Evolutionary conservation across 305 asterid genomes (phyloP).

Genomic region (Fraxinus sp.): DNA sequence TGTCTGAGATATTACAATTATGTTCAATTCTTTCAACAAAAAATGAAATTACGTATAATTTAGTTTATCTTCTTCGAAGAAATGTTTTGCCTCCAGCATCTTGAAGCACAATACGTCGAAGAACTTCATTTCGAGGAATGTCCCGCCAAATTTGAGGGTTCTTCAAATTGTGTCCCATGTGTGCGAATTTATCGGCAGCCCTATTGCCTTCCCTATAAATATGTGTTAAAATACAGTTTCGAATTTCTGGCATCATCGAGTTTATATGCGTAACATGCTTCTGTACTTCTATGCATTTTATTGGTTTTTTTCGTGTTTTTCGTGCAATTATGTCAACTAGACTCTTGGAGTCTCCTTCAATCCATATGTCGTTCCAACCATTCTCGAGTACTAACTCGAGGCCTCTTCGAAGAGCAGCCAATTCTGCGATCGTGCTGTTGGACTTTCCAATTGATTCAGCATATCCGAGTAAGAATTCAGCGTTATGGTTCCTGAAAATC

Average conservation of each 20-base stretch:
- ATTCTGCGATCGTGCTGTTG: conserved; percentile 61
- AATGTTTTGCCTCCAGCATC: conserved; percentile 60
- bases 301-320: conserved; percentile 31
- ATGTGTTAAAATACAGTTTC: conserved; percentile 50
- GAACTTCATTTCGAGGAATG: conserved; percentile 47
- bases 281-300: conserved; percentile 43
- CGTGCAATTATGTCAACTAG: conserved; percentile 46
- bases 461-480: conserved; percentile 62
- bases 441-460: conserved; percentile 61
- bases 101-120: conserved; percentile 45
- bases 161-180: conserved; percentile 56
- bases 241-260: conserved; percentile 45
- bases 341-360: conserved; percentile 74
- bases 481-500: conserved; percentile 62
- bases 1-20: neutral
- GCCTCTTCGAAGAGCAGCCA: conserved; percentile 63
- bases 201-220: conserved; percentile 64
- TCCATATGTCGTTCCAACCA: conserved; percentile 60
- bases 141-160: conserved; percentile 64
- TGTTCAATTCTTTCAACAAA: neutral
- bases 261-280: conserved; percentile 42
- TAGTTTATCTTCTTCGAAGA: conserved; percentile 43
- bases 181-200: conserved; percentile 72
- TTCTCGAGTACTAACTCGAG: conserved; percentile 61
- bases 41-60: neutral